phyloP scores from a whole-genome alignment of 805 yeast genomes.

The Kluyveromyces siamensis region DNA sequence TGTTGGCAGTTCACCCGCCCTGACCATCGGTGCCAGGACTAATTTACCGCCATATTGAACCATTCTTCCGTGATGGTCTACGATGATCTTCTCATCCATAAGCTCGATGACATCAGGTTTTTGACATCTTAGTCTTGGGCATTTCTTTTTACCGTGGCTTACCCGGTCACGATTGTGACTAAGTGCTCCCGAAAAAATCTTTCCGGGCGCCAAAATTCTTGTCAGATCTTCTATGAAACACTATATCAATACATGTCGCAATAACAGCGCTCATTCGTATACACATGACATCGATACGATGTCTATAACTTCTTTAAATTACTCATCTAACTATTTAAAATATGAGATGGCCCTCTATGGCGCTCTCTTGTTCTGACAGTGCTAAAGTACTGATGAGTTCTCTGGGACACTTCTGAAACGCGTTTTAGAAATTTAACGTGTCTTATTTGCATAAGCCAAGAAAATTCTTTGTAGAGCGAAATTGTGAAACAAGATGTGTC shows the following conservation, averaged over 20 bases:
- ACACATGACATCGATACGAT: no score
- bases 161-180: neutral
- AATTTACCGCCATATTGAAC: constrained; percentile 66
- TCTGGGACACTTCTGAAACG: neutral
- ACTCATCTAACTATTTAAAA: no score
- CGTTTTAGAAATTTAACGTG: neutral
- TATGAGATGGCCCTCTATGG: no score
- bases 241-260: no score
- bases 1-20: constrained; percentile 91
- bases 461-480: neutral
- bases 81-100: neutral
- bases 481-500: neutral
- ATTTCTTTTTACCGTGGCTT: constrained; percentile 1
- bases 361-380: no score
- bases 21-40: constrained; percentile 93
- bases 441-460: neutral
- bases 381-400: neutral
- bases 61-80: constrained; percentile 29
- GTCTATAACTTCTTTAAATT: no score
- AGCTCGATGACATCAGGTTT: neutral
- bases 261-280: no score
- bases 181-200: neutral
- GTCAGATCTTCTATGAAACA: no score
- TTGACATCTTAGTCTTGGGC: constrained; percentile 1
- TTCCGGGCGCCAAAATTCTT: neutral